These are phyloP conservation scores for Silene vulgaris DNA, from an alignment of 179 eudicot species.

Conservation along the genomic window DNA sequence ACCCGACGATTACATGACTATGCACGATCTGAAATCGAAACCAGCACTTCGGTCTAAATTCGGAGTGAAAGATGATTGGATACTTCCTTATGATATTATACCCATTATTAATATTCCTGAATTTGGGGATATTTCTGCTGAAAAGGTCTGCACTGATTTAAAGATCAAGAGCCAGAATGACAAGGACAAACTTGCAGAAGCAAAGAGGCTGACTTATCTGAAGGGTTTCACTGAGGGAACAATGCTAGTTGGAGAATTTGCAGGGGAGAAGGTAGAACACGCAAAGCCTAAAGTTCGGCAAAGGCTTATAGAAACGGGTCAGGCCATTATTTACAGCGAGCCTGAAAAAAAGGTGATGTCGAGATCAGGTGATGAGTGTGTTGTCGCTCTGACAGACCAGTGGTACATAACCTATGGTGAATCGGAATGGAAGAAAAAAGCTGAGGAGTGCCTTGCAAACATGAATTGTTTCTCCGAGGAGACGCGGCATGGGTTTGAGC, in stretches of 20 bases:
- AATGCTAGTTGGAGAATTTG: slow-evolving; percentile 62
- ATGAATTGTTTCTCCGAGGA: slow-evolving; percentile 73
- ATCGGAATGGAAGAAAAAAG: slow-evolving; percentile 50
- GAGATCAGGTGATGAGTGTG: slow-evolving; percentile 90
- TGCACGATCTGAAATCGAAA: slow-evolving; percentile 67
- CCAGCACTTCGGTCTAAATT: slow-evolving; percentile 66
- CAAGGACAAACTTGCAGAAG: slow-evolving; percentile 77
- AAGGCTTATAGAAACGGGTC: slow-evolving; percentile 51
- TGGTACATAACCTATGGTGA: slow-evolving; percentile 86
- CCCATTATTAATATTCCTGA: slow-evolving; percentile 75
- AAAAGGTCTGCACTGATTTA: slow-evolving; percentile 67
- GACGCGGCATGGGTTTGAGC: slow-evolving; percentile 78
- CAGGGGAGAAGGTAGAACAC: slow-evolving; percentile 72
- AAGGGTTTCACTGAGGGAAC: slow-evolving; percentile 81
- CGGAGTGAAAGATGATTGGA: slow-evolving; percentile 80
- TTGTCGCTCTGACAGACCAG: slow-evolving; percentile 85
- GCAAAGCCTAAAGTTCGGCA: slow-evolving; percentile 58
- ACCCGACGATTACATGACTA: slow-evolving; percentile 74
- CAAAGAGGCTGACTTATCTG: slow-evolving; percentile 64
- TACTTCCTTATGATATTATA: slow-evolving; percentile 65
- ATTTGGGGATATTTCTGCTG: slow-evolving; percentile 78
- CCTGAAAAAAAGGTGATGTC: slow-evolving; percentile 90
- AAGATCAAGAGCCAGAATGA: slow-evolving; percentile 86
- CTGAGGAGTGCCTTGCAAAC: slow-evolving; percentile 66
- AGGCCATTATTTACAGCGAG: slow-evolving; percentile 74